These are phyloP conservation scores for Trichoderma sp. DNA, from an alignment of 2,329 filamentous ascomycete species.

Conservation along the genomic window DNA sequence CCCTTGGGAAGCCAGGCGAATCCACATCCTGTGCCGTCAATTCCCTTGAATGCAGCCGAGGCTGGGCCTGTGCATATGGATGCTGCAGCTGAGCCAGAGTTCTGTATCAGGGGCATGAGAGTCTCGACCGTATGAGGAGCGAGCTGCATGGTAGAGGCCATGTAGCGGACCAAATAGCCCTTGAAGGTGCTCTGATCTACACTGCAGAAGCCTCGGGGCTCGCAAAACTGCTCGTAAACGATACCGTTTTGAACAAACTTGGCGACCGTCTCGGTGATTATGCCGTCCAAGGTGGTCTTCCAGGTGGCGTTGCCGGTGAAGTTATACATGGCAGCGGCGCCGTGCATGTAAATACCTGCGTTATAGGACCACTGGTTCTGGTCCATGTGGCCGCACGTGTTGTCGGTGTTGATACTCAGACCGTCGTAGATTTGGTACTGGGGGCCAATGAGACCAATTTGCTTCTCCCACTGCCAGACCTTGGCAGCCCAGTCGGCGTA, in stretches of 20 bases:
- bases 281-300: slow-evolving; percentile 56
- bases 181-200: slow-evolving; percentile 73
- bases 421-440: slow-evolving; percentile 56
- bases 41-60: slow-evolving; percentile 45
- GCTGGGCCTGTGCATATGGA: slow-evolving; percentile 49
- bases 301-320: slow-evolving; percentile 52
- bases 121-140: slow-evolving; percentile 49
- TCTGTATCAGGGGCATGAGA: slow-evolving; percentile 50
- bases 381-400: slow-evolving; percentile 51
- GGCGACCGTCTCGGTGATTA: slow-evolving; percentile 48
- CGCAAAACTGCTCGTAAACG: slow-evolving; percentile 66
- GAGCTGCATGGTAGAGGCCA: slow-evolving; percentile 53
- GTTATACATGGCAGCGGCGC: slow-evolving; percentile 60
- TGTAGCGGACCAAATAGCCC: slow-evolving; percentile 68
- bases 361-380: slow-evolving; percentile 68
- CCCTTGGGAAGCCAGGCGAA: slow-evolving; percentile 56
- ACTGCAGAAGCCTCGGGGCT: slow-evolving; percentile 59
- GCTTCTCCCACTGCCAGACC: slow-evolving; percentile 63
- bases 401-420: slow-evolving; percentile 35
- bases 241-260: slow-evolving; percentile 55
- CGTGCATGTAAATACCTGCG: slow-evolving; percentile 62
- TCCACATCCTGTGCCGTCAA: slow-evolving; percentile 61
- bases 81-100: slow-evolving; percentile 52
- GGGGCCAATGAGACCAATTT: slow-evolving; percentile 53
- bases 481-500: slow-evolving; percentile 74